Conservation (phyloP, 225 moss, liverwort and hornwort genomes). For the Physcomitrellopsis africana region DNA sequence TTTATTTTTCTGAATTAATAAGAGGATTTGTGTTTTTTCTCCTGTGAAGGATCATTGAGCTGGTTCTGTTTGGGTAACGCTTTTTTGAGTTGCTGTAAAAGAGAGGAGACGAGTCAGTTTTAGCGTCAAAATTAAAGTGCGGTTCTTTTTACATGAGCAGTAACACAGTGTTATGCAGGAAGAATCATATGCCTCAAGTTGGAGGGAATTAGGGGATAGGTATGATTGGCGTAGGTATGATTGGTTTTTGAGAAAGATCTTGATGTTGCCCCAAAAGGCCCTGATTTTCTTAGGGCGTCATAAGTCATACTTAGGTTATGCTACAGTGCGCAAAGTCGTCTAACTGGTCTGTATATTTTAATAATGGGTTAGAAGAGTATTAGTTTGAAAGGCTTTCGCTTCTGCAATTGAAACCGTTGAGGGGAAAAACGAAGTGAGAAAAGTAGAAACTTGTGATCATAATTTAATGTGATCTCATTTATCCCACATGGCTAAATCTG, state of each 20-base stretch:
- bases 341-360: neutral
- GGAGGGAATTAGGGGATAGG: too few relatives aligned
- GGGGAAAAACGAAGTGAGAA: neutral
- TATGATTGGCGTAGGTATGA: too few relatives aligned
- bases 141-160: too few relatives aligned
- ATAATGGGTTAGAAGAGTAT: neutral
- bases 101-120: too few relatives aligned
- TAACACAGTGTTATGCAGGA: too few relatives aligned
- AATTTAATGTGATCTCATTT: neutral
- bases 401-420: neutral
- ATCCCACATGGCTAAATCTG: neutral
- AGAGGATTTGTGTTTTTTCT: neutral
- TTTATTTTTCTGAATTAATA: neutral
- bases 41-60: neutral
- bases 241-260: too few relatives aligned
- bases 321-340: neutral
- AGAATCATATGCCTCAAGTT: too few relatives aligned
- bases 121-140: too few relatives aligned
- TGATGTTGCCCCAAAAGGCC: too few relatives aligned
- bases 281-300: neutral
- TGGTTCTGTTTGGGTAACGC: neutral
- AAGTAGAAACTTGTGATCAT: neutral
- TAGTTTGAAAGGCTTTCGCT: neutral
- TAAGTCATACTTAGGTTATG: neutral
- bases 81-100: too few relatives aligned